phyloP scores from a whole-genome alignment of 805 yeast genomes.

The Candida takata region DNA sequence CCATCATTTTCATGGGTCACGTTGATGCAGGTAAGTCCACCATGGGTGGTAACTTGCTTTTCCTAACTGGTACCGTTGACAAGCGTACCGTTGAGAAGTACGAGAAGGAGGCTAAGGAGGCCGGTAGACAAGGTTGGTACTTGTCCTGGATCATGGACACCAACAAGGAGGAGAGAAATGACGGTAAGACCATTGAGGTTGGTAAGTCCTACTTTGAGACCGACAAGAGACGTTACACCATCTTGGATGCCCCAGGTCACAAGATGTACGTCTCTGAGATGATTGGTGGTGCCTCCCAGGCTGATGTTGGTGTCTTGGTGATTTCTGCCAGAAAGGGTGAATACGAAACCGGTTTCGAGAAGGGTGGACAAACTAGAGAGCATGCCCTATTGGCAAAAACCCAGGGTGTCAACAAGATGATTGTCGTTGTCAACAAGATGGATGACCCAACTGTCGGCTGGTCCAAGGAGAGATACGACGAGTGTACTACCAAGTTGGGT shows the following conservation, averaged over 20 bases:
- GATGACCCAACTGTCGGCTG: slow-evolving; percentile 95
- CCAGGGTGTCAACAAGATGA: slow-evolving; percentile 91
- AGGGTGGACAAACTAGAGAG: slow-evolving; percentile 98
- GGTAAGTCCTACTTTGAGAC: slow-evolving; percentile 98
- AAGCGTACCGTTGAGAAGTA: slow-evolving; percentile 97
- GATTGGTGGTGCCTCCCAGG: slow-evolving; percentile 99
- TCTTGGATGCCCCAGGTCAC: slow-evolving; percentile 99
- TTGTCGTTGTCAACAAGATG: slow-evolving; percentile 96
- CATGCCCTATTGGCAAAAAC: slow-evolving; percentile 96
- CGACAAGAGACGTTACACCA: slow-evolving; percentile 94
- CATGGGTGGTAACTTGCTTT: slow-evolving; percentile 96
- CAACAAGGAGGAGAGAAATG: slow-evolving; percentile 96
- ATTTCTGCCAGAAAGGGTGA: slow-evolving; percentile 99
- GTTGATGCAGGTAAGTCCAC: slow-evolving; percentile 99
- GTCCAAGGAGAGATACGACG: slow-evolving; percentile 94
- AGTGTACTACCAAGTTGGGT: slow-evolving; percentile 81
- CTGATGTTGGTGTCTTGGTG: slow-evolving; percentile 95
- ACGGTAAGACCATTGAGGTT: slow-evolving; percentile 98
- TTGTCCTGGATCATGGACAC: slow-evolving; percentile 99
- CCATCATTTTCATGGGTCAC: slow-evolving; percentile 98
- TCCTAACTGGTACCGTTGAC: slow-evolving; percentile 93
- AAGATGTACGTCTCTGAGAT: slow-evolving; percentile 97
- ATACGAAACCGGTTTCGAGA: slow-evolving; percentile 98
- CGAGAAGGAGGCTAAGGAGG: slow-evolving; percentile 97
- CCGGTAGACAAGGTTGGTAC: slow-evolving; percentile 99